phyloP scores from a whole-genome alignment of 2,329 filamentous ascomycete genomes.

The Raffaelea albimanens region DNA sequence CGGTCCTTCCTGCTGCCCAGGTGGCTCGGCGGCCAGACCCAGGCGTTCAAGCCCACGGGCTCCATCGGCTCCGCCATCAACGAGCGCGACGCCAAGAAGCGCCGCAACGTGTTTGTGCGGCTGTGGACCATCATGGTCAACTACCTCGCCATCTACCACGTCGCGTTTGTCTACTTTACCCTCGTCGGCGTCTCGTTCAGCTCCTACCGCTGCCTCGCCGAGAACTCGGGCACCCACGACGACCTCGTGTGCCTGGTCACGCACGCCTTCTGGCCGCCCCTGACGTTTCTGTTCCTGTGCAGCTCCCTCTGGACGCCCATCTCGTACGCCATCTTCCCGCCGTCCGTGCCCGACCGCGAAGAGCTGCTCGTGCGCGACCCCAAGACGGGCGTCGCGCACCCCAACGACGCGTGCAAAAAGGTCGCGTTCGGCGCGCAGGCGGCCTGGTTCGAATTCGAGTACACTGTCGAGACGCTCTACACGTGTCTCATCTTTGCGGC shows the following conservation, averaged over 20 bases:
- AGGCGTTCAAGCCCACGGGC: conserved; percentile 53
- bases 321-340: conserved; percentile 51
- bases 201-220: conserved; percentile 38
- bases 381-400: conserved; percentile 44
- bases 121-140: conserved; percentile 45
- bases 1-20: conserved; percentile 47
- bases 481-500: conserved; percentile 39
- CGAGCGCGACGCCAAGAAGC: conserved; percentile 43
- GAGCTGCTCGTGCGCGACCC: conserved; percentile 45
- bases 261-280: conserved; percentile 52
- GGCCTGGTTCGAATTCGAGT: conserved; percentile 47
- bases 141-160: conserved; percentile 46
- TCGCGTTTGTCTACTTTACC: conserved; percentile 43
- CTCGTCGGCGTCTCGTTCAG: conserved; percentile 39
- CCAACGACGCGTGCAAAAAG: conserved; percentile 31
- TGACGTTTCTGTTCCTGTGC: conserved; percentile 47
- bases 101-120: conserved; percentile 43
- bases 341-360: conserved; percentile 28
- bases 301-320: conserved; percentile 49
- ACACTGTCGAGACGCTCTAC: conserved; percentile 39
- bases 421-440: conserved; percentile 30
- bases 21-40: conserved; percentile 49
- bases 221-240: conserved; percentile 20
- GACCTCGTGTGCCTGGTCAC: conserved; percentile 45
- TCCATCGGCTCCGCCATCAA: conserved; percentile 46